Evolutionary conservation across 352 stramenopile species (phyloP), one percentile per base, ranked within the genome.

Genomic region (Phytophthora megakarya): DNA sequence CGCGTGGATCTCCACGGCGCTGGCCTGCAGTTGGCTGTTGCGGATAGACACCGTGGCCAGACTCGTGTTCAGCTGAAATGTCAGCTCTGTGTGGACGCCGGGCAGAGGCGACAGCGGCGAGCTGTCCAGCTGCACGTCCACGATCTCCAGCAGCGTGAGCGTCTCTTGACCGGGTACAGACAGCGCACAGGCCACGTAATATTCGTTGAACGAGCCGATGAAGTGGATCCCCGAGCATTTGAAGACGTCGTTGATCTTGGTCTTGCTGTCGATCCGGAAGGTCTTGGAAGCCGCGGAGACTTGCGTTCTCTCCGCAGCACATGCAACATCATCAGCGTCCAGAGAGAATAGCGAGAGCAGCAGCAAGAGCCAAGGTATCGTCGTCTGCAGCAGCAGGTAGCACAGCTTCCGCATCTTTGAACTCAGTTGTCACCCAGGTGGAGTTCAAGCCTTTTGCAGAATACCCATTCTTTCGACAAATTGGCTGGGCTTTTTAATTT

Each of bases 201-300:
- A 92, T 52, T 95, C 86, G 58, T 95, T 93, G 68, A 88, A 95
- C 33, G 70, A 83, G 15, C 86, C 86, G 25, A 95, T 92, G 1
- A 81, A 76, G 43, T 79, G 78, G 18, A 84, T 55, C 1, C 62
- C 51, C 0, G 82, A 92, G 53, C 86, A 95, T 81, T 93, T 67
- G 65, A 88, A 88, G 19, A 88, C 65, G 26, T 84, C 75, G 3
- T 80, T 65, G 37, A 86, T 65, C 42, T 80, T 68, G 39, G 75
- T 84, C 39, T 65, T 78, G 18, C 56, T 67, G 45, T 88, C 76
- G 63, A 92, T 90, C 23, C 81, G 67, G 45, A 81, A 86, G 42
- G 61, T 75, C 33, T 65, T 61, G 21, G 65, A 53, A 0, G 50
- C 33, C 7, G 35, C 18, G 11, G 28, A 48, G 22, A 28, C 38